Conservation (phyloP, 257 asterid species). For the Solanum virginianum region DNA sequence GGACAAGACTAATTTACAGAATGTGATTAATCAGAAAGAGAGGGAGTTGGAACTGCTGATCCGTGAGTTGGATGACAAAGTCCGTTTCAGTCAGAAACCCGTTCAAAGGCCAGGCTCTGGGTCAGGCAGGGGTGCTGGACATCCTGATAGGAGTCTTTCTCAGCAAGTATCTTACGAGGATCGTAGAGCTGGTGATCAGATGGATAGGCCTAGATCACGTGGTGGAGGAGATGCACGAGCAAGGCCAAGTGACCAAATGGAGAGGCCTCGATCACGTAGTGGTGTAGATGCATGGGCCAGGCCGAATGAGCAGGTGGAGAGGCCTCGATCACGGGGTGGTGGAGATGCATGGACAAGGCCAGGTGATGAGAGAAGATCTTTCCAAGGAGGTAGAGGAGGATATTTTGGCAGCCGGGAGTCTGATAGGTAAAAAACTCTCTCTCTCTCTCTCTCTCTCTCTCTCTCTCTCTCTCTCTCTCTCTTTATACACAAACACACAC, state of each 20-base stretch:
- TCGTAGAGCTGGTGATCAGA: slow-evolving; percentile 48
- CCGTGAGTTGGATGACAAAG: slow-evolving; percentile 70
- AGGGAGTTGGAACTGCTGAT: slow-evolving; percentile 52
- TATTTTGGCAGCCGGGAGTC: slow-evolving; percentile 56
- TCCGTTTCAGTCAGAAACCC: slow-evolving; percentile 61
- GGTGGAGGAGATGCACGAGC: slow-evolving; percentile 59
- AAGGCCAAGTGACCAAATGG: slow-evolving; percentile 13
- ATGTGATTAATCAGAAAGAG: slow-evolving; percentile 47
- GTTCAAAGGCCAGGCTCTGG: slow-evolving; percentile 75
- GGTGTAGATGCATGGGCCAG: slow-evolving; percentile 2
- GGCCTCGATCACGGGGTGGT: background rate
- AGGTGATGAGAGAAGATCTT: slow-evolving; percentile 54
- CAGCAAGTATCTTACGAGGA: slow-evolving; percentile 56
- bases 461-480: no score
- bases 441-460: background rate
- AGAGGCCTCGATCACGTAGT: slow-evolving; percentile 3
- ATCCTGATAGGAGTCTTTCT: slow-evolving; percentile 45
- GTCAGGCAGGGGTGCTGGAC: slow-evolving; percentile 42
- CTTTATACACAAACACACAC: fast-evolving
- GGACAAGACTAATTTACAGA: slow-evolving; percentile 25
- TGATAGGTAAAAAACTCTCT: slow-evolving; percentile 43
- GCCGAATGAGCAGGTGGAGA: background rate
- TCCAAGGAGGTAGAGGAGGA: slow-evolving; percentile 85
- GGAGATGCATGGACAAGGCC: slow-evolving; percentile 16
- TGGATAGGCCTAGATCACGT: slow-evolving; percentile 80